phyloP scores from a whole-genome alignment of 176 grass and related monocot genomes.

The Thalia dealbata region DNA sequence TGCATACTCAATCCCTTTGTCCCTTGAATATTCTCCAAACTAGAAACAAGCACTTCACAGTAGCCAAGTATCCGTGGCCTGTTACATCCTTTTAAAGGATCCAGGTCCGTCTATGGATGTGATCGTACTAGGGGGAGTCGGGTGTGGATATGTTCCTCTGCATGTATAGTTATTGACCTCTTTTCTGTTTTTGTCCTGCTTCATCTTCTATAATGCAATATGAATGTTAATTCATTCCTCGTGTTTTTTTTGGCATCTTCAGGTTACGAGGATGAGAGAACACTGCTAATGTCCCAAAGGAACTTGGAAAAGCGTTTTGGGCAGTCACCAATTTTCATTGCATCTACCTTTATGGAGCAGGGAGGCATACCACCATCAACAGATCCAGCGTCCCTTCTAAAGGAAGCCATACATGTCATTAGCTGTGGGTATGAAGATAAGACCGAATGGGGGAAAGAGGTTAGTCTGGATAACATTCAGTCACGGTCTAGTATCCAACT shows the following conservation, averaged over 20 bases:
- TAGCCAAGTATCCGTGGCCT: too few relatives aligned
- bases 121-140: too few relatives aligned
- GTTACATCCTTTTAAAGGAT: too few relatives aligned
- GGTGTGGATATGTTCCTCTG: background rate
- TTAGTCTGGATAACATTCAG: background rate
- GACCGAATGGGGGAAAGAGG: conserved; percentile 57
- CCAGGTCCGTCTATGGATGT: too few relatives aligned
- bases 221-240: too few relatives aligned
- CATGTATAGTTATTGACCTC: background rate
- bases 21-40: too few relatives aligned
- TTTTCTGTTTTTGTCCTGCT: background rate
- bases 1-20: too few relatives aligned
- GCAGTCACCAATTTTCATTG: conserved; percentile 38
- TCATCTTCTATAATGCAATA: background rate
- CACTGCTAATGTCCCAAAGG: conserved; percentile 92
- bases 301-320: conserved; percentile 91
- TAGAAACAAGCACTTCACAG: too few relatives aligned
- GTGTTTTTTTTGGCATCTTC: background rate
- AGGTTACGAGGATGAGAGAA: conserved; percentile 96
- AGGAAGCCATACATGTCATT: conserved; percentile 54
- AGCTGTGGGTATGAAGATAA: conserved; percentile 55
- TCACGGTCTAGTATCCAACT: background rate
- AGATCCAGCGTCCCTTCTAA: conserved; percentile 26
- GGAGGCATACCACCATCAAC: conserved; percentile 1
- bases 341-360: conserved; percentile 28